Percentiles rank a stretch among this genome's conserved stretches.
These are phyloP conservation scores for Thalassia testudinum DNA, from an alignment of 116 monocot species.

Conservation along the genomic window DNA sequence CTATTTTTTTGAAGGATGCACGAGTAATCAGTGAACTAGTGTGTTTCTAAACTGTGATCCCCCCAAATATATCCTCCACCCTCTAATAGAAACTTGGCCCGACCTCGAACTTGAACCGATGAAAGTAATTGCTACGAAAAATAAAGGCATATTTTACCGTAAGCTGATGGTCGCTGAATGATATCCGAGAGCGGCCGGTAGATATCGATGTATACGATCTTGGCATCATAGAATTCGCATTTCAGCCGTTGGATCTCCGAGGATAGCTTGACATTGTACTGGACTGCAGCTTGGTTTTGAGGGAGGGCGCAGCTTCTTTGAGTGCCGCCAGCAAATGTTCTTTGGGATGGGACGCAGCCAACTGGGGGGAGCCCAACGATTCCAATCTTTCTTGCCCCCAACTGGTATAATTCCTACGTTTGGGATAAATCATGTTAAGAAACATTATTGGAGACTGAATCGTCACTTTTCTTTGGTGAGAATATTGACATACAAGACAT, in stretches of 20 bases:
- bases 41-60: neutral
- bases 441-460: no score
- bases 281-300: conserved; percentile 18
- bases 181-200: conserved; percentile 18
- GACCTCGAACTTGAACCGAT: neutral
- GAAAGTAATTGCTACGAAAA: neutral
- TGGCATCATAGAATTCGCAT: conserved; percentile 1
- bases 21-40: neutral
- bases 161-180: conserved; percentile 11
- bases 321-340: conserved; percentile 22
- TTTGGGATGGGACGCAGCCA: conserved; percentile 40
- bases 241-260: conserved; percentile 7
- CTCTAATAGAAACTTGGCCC: neutral
- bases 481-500: no score
- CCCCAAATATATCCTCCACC: neutral
- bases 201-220: conserved; percentile 16
- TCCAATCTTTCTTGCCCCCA: conserved; percentile 28
- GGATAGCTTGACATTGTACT: conserved; percentile 17
- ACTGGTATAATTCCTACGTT: conserved; percentile 12
- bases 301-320: conserved; percentile 9
- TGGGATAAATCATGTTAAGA: no score
- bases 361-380: conserved; percentile 30
- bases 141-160: conserved; percentile 12
- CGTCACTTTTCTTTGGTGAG: no score
- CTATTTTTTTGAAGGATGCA: neutral